Evolutionary conservation across 345 rosid species (phyloP).

Genomic region (Salix caprea): DNA sequence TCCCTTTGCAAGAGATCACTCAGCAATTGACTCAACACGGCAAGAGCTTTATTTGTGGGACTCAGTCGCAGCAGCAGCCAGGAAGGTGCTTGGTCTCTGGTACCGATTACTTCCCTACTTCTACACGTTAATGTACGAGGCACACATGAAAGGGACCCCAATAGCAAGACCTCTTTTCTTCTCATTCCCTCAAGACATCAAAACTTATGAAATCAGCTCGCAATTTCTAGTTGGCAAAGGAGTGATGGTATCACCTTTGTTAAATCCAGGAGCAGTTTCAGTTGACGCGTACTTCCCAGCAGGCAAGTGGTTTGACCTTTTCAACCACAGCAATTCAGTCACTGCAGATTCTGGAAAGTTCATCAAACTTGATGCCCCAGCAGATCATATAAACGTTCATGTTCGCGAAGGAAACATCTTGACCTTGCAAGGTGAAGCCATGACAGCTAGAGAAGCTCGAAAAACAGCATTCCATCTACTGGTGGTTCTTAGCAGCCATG

Average conservation of each 20-base stretch:
- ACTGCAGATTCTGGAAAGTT: constrained; percentile 28
- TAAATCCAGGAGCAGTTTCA: constrained; percentile 29
- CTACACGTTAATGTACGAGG: constrained; percentile 65
- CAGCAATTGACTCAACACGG: constrained; percentile 17
- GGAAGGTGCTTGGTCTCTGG: constrained; percentile 57
- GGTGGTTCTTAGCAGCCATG: constrained; percentile 38
- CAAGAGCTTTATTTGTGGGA: constrained; percentile 79
- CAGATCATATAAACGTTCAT: constrained; percentile 55
- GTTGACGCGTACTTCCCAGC: constrained; percentile 58
- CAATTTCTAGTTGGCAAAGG: constrained; percentile 60
- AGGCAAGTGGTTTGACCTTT: constrained; percentile 72
- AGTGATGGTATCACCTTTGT: constrained; percentile 45
- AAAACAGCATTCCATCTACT: constrained; percentile 43
- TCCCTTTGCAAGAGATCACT: constrained; percentile 76
- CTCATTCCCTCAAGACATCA: constrained; percentile 51
- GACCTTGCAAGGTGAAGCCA: constrained; percentile 64
- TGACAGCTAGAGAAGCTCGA: constrained; percentile 52
- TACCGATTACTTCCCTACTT: constrained; percentile 59
- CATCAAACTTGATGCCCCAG: constrained; percentile 43
- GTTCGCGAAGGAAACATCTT: constrained; percentile 54
- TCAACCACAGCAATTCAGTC: constrained; percentile 43
- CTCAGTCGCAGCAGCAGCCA: constrained; percentile 57
- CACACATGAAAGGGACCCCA: constrained; percentile 53
- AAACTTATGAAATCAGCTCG: constrained; percentile 40
- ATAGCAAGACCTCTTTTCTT: constrained; percentile 78